Evolutionary conservation across 306 rosid genomes (phyloP), one percentile per base, ranked within the genome.

Genomic region (Arachis stenosperma): DNA sequence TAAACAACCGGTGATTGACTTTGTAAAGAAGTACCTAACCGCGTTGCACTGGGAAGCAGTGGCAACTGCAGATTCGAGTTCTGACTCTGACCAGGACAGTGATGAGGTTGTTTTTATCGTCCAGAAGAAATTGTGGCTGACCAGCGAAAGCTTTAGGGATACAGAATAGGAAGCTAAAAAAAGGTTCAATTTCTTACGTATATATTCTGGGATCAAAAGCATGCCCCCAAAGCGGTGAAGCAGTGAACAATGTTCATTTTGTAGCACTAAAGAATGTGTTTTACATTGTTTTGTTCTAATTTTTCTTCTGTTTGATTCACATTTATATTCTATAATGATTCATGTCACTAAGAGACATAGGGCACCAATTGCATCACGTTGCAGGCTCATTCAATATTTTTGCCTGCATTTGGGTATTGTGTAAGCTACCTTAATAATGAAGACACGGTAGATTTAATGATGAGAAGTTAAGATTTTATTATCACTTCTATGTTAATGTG

Each of bases 21-120:
- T 81, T 13, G 42, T 91, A 42, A 91, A 88, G 84, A 95, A 86
- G 75, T 81, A 91, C 71, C 69, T 86, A 53, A 69, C 87, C 1
- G 85, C 91, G n/a, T 77, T 95, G 87, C 98, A 91, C 84, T 95
- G 98, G 98, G 97, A 95, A 84, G 86, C 72, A 69, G 86, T 94
- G 75, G 89, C 92, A 63, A 75, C 86, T 2, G 74, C 78, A 1
- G 84, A 86, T 64, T 59, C 88, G 33, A 61, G 81, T 79, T 84
- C 90, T 5, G 93, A 87, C 53, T 84, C 92, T 0, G 89, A 70
- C 9, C 76, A 81, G 65, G 92, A 89, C 9, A 86, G 82, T 2
- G 93, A 88, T 10, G 92, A 85, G 10, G 83, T 79, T 63, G 83
- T 91, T 73, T 55, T 91, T 14, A 69, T 95, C 9, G 14, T 91